These are phyloP conservation scores for Gossypium herbaceum DNA, from an alignment of 345 rosid species.

Conservation along the genomic window DNA sequence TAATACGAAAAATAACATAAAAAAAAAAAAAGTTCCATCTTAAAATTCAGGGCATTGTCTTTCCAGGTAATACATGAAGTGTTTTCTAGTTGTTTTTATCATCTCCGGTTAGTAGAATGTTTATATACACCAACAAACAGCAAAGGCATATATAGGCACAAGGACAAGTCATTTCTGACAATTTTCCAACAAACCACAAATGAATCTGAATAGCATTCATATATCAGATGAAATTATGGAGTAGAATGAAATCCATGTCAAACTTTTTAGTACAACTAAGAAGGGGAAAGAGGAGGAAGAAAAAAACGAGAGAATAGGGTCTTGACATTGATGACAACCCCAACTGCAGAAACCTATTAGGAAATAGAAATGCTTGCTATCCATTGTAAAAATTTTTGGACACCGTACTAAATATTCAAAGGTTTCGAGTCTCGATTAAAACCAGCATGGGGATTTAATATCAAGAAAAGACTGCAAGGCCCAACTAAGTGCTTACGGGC, in stretches of 20 bases:
- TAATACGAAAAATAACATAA: too few species aligned
- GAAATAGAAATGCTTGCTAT: neutral
- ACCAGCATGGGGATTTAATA: neutral
- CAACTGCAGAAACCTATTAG: too few species aligned
- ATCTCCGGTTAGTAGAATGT: neutral
- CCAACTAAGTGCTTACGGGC: neutral
- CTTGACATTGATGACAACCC: too few species aligned
- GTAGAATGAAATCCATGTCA: neutral
- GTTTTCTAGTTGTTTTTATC: neutral
- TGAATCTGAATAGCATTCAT: conserved; percentile 1
- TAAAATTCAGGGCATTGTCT: neutral
- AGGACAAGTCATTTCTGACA: neutral
- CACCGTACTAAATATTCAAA: conserved; percentile 3
- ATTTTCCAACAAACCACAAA: neutral
- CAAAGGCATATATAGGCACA: neutral
- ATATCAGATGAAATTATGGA: neutral
- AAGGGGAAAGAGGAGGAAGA: neutral
- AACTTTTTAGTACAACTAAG: neutral
- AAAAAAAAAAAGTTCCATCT: too few species aligned
- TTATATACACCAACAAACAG: neutral
- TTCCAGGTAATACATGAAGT: neutral
- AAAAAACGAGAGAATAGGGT: neutral
- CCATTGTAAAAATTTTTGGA: neutral
- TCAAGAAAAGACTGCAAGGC: neutral
- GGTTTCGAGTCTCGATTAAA: neutral